Conservation (phyloP, 2,329 filamentous ascomycete species). For the Torrubiella hemipterigena region DNA sequence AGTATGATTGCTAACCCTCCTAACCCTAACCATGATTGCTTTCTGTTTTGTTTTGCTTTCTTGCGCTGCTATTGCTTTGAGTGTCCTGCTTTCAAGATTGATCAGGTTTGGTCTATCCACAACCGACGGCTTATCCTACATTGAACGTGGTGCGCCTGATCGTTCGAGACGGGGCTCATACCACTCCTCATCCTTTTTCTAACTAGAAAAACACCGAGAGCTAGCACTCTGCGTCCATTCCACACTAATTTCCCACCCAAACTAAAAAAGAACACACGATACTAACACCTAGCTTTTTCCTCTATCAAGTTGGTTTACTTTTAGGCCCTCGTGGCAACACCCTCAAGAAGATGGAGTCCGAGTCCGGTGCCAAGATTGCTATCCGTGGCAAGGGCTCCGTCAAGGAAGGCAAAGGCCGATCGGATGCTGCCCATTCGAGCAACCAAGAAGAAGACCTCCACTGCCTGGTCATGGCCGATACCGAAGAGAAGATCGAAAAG, state of each 20-base stretch:
- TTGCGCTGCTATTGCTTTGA: no score
- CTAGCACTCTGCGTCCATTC: no score
- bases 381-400: constrained; percentile 99
- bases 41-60: constrained; percentile 12
- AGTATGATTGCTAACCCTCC: constrained; percentile 99
- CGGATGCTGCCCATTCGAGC: constrained; percentile 96
- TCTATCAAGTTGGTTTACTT: constrained; percentile 95
- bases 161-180: constrained; percentile 18
- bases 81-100: no score
- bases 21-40: constrained; percentile 54
- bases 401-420: constrained; percentile 98
- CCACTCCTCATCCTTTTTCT: constrained; percentile 20
- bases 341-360: constrained; percentile 97
- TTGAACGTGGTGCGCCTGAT: no score
- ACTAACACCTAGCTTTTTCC: constrained; percentile 90
- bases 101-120: constrained; percentile 31
- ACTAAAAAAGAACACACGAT: no score
- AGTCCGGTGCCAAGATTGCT: constrained; percentile 96
- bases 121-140: no score
- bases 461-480: constrained; percentile 99
- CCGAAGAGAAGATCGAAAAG: constrained; percentile 98
- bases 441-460: constrained; percentile 99
- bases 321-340: constrained; percentile 99
- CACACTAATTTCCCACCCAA: no score
- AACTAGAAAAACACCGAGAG: no score